Evolutionary conservation across 2,329 filamentous ascomycete genomes (phyloP).

Genomic region (Trichoderma atroviride): DNA sequence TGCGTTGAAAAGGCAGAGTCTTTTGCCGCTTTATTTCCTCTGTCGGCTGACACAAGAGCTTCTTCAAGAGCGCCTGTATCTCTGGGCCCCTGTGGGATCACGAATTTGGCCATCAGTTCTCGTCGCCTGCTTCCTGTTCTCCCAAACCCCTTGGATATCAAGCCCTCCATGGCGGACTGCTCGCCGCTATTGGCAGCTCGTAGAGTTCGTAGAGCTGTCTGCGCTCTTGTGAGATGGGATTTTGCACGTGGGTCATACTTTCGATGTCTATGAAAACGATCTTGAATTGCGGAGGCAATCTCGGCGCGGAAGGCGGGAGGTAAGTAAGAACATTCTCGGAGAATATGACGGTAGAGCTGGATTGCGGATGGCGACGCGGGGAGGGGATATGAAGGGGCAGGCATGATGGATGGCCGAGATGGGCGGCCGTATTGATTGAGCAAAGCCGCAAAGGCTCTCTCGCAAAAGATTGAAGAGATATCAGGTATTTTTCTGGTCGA

Average conservation of each 20-base stretch:
- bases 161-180: constrained; percentile 47
- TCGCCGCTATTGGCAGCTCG: constrained; percentile 58
- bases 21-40: not conserved
- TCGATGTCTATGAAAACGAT: constrained; percentile 50
- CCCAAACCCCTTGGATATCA: constrained; percentile 57
- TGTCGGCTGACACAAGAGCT: constrained; percentile 29
- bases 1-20: not conserved
- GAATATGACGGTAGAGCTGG: constrained; percentile 59
- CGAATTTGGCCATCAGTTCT: constrained; percentile 48
- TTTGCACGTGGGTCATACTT: constrained; percentile 35
- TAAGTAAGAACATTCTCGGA: constrained; percentile 64
- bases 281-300: constrained; percentile 47
- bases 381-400: constrained; percentile 34
- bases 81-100: constrained; percentile 41
- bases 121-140: constrained; percentile 55
- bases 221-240: constrained; percentile 46
- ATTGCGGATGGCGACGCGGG: constrained; percentile 34
- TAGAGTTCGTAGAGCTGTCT: constrained; percentile 50
- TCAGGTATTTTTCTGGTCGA: not conserved
- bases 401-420: constrained; percentile 33
- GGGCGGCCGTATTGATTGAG: not conserved
- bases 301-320: constrained; percentile 53
- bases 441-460: not conserved
- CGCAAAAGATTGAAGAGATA: not conserved
- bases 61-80: constrained; percentile 48